Evolutionary conservation across 2,329 filamentous ascomycete species (phyloP).

Genomic region (Colletotrichum tamarilloi): DNA sequence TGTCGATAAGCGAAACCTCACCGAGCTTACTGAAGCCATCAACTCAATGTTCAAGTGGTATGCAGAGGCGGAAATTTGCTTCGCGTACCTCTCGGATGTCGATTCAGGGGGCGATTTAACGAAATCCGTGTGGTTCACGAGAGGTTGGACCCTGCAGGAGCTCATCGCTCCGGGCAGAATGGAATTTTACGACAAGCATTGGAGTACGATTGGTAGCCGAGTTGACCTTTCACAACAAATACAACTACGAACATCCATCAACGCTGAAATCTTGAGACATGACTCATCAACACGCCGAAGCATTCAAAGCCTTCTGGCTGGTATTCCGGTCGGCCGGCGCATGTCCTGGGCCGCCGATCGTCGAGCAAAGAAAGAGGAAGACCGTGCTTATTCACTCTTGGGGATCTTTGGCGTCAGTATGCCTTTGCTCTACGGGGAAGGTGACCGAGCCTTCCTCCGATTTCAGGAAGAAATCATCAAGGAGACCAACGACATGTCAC

Average conservation of each 20-base stretch:
- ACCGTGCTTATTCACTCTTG: conserved; percentile 41
- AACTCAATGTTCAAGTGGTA: conserved; percentile 20
- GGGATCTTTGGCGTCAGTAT: conserved; percentile 43
- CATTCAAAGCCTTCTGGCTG: neutral
- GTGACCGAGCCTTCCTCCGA: conserved; percentile 37
- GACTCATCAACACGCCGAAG: neutral
- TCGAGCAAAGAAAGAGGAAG: conserved; percentile 37
- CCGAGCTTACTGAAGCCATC: neutral
- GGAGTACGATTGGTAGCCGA: conserved; percentile 24
- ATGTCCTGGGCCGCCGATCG: conserved; percentile 43
- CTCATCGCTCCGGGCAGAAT: conserved; percentile 16
- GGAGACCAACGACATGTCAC: neutral
- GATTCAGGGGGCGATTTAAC: neutral
- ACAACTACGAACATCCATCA: neutral
- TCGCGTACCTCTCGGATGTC: conserved; percentile 30
- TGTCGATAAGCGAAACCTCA: neutral
- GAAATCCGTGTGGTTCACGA: conserved; percentile 2
- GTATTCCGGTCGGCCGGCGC: conserved; percentile 1
- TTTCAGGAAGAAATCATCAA: conserved; percentile 16
- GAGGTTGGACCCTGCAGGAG: conserved; percentile 32
- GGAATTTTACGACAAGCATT: conserved; percentile 13
- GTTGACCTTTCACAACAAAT: conserved; percentile 36
- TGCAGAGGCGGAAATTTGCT: conserved; percentile 11
- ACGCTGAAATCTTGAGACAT: neutral
- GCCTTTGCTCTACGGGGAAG: conserved; percentile 41